Percentiles rank a stretch among this genome's conserved stretches.
These are phyloP conservation scores for Hyphopichia wangnamkhiaoensis DNA, from an alignment of 1,139 yeast genomes.

Conservation along the genomic window DNA sequence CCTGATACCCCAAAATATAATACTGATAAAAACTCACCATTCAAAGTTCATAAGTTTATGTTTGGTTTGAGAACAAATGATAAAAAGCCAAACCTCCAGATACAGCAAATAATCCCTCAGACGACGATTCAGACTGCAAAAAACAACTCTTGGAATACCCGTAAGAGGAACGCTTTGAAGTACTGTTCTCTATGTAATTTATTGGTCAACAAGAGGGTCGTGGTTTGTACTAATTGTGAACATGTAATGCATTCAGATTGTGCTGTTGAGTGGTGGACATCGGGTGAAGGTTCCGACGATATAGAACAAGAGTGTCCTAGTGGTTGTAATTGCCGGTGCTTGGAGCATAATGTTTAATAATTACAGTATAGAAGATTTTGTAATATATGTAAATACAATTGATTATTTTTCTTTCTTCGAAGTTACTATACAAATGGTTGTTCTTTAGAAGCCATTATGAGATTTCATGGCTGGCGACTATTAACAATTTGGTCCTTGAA, in stretches of 20 bases:
- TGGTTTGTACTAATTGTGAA: slow-evolving; percentile 72
- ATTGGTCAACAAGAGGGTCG: slow-evolving; percentile 59
- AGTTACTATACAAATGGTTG: not conserved
- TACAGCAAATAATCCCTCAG: slow-evolving; percentile 23
- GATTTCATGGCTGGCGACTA: slow-evolving; percentile 36
- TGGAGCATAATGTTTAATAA: slow-evolving; percentile 24
- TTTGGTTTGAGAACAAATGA: slow-evolving; percentile 39
- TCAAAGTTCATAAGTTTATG: slow-evolving; percentile 40
- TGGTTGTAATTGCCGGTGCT: slow-evolving; percentile 87
- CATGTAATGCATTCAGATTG: slow-evolving; percentile 80
- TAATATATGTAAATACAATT: too few species aligned
- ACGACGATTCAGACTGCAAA: slow-evolving; percentile 24
- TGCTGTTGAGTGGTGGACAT: slow-evolving; percentile 78
- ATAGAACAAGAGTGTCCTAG: slow-evolving; percentile 67
- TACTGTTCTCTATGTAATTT: slow-evolving; percentile 68
- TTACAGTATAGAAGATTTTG: not conserved
- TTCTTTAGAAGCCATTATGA: not conserved
- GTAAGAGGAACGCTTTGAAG: slow-evolving; percentile 27
- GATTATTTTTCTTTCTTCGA: too few species aligned
- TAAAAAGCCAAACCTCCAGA: slow-evolving; percentile 15
- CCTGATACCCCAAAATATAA: slow-evolving; percentile 11
- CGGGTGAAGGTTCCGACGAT: slow-evolving; percentile 31
- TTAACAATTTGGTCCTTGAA: slow-evolving; percentile 70
- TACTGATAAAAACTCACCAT: slow-evolving; percentile 18
- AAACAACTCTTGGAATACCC: slow-evolving; percentile 36